Evolutionary conservation across 1,139 yeast species (phyloP).

Genomic region (Saccharomycopsis hybrid): DNA sequence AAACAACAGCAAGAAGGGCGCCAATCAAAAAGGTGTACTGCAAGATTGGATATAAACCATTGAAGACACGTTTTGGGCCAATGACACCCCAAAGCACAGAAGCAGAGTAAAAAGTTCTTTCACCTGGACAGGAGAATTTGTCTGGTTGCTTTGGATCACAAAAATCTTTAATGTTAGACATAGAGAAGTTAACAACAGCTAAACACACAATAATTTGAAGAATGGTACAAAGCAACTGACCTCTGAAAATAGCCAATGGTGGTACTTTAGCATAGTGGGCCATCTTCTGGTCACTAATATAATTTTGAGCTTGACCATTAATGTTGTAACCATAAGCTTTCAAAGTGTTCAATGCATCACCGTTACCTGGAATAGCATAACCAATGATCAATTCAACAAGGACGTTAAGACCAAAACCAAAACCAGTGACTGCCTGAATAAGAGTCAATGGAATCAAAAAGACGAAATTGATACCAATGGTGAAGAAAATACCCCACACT

Average conservation of each 20-base stretch:
- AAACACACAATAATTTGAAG: conserved; percentile 42
- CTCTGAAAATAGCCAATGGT: conserved; percentile 54
- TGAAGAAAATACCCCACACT: conserved; percentile 49
- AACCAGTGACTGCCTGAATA: conserved; percentile 48
- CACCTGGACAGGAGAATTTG: conserved; percentile 40
- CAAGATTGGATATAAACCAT: conserved; percentile 42
- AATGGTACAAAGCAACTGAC: conserved; percentile 43
- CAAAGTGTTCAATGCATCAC: conserved; percentile 50
- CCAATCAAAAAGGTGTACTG: conserved; percentile 50
- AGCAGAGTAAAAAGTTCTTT: conserved; percentile 42
- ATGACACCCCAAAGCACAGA: conserved; percentile 59
- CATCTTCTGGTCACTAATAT: conserved; percentile 47
- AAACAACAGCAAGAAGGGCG: conserved; percentile 38
- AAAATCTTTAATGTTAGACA: conserved; percentile 39
- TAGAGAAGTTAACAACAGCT: conserved; percentile 49
- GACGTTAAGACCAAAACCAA: conserved; percentile 47
- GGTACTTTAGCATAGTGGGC: conserved; percentile 57
- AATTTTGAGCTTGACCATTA: conserved; percentile 53
- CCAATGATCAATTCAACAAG: conserved; percentile 56
- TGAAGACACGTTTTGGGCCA: conserved; percentile 56
- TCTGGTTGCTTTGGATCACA: conserved; percentile 39
- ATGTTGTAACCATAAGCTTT: conserved; percentile 55
- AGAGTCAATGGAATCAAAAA: conserved; percentile 47
- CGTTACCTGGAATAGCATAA: conserved; percentile 58
- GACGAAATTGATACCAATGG: conserved; percentile 45